Evolutionary conservation across 148 eudicot species (phyloP).

Genomic region (Simmondsia chinensis): DNA sequence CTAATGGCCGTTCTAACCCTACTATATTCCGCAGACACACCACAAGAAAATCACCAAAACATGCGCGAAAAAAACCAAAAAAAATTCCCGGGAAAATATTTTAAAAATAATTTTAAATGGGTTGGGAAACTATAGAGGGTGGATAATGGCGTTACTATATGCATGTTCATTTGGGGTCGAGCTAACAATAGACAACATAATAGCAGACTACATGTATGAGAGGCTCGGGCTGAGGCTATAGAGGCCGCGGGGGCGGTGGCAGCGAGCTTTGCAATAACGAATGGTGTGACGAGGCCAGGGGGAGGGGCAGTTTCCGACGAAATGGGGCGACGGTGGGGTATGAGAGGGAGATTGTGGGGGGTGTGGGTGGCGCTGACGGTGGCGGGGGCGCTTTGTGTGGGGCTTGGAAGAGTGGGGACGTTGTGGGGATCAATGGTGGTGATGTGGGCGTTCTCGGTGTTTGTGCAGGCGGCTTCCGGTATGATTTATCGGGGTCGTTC

Average conservation of each 20-base stretch:
- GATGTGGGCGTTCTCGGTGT: conserved; percentile 65
- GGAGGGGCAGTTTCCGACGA: conserved; percentile 66
- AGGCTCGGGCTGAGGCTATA: conserved; percentile 43
- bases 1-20: conserved; percentile 44
- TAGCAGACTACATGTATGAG: conserved; percentile 73
- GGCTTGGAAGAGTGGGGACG: conserved; percentile 39
- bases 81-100: too few relatives aligned
- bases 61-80: too few relatives aligned
- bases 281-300: conserved; percentile 56
- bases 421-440: conserved; percentile 46
- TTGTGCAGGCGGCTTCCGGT: conserved; percentile 80
- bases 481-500: conserved; percentile 77
- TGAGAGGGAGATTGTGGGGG: conserved; percentile 76
- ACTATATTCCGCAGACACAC: conserved; percentile 59
- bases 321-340: conserved; percentile 48
- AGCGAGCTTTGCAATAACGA: conserved; percentile 69
- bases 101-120: too few relatives aligned
- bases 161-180: conserved; percentile 89
- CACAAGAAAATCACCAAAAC: conserved; percentile 49
- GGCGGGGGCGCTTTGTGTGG: conserved; percentile 49
- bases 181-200: conserved; percentile 65
- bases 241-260: conserved; percentile 73
- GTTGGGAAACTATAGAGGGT: conserved; percentile 49
- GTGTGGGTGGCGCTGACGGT: conserved; percentile 55
- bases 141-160: conserved; percentile 67